phyloP scores from a whole-genome alignment of 2,329 filamentous ascomycete species.

The Exserohilum turcica region DNA sequence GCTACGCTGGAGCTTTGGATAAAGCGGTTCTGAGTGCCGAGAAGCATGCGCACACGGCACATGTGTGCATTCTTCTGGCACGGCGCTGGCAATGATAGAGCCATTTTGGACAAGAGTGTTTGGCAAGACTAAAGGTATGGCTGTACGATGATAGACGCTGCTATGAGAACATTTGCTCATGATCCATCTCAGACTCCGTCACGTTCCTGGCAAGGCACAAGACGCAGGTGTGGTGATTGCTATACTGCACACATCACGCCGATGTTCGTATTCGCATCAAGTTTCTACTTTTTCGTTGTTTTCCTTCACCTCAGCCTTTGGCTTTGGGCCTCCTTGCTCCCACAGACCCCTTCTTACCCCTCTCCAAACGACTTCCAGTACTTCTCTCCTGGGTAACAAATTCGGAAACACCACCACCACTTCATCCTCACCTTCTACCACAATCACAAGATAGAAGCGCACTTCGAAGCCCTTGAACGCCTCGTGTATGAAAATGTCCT shows the following conservation, averaged over 20 bases:
- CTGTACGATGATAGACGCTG: conserved; percentile 4
- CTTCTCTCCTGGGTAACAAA: conserved; percentile 72
- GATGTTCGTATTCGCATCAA: not conserved
- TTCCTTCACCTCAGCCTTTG: not conserved
- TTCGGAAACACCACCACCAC: conserved; percentile 94
- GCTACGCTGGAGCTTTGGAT: not conserved
- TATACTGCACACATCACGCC: not conserved
- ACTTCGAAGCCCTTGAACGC: conserved; percentile 93
- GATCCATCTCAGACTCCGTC: not conserved
- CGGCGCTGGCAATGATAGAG: not conserved
- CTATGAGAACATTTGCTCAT: conserved; percentile 11
- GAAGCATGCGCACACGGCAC: not conserved
- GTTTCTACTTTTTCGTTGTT: not conserved
- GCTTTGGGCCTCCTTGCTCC: conserved; percentile 54
- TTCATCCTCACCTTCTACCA: conserved; percentile 86
- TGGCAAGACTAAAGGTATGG: conserved; percentile 17
- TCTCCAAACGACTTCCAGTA: conserved; percentile 89
- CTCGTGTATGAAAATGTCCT: conserved; percentile 93
- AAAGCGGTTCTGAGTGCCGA: not conserved
- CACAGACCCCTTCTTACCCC: conserved; percentile 82
- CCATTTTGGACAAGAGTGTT: not conserved
- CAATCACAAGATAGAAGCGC: conserved; percentile 83
- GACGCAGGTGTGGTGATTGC: not conserved
- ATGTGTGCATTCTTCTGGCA: not conserved
- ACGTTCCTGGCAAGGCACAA: not conserved